Evolutionary conservation across 257 asterid genomes (phyloP).

Genomic region (Capsicum pubescens): DNA sequence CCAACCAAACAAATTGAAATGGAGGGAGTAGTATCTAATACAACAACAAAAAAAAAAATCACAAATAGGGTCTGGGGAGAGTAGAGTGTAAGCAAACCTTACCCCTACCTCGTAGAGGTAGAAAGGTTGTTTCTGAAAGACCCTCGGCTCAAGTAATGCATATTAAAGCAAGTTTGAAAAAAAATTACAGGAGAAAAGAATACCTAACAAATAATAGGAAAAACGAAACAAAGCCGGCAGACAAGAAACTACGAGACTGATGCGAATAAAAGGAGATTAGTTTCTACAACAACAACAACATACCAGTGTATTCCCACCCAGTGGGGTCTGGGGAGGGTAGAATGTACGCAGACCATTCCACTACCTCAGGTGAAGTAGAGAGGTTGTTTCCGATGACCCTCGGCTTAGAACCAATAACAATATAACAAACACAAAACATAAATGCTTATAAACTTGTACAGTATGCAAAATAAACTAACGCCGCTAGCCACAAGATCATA

Average conservation of each 20-base stretch:
- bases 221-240: not conserved
- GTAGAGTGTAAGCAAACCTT: not conserved
- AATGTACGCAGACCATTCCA: no score
- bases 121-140: not conserved
- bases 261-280: not conserved
- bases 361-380: no score
- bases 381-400: no score
- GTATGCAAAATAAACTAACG: no score
- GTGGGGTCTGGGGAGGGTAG: no score
- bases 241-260: not conserved
- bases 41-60: not conserved
- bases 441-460: no score
- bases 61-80: not conserved
- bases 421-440: no score
- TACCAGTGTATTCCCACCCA: no score
- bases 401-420: no score
- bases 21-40: no score
- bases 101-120: not conserved
- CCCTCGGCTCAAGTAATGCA: not conserved
- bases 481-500: no score
- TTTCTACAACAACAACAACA: not conserved
- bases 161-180: not conserved
- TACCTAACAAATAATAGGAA: slow-evolving; percentile 6
- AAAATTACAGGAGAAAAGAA: not conserved
- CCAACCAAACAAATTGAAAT: no score